Evolutionary conservation across 371 early-diverging fungal species (phyloP), one percentile per base, ranked within the genome.

Genomic region (Mortierella sp.): DNA sequence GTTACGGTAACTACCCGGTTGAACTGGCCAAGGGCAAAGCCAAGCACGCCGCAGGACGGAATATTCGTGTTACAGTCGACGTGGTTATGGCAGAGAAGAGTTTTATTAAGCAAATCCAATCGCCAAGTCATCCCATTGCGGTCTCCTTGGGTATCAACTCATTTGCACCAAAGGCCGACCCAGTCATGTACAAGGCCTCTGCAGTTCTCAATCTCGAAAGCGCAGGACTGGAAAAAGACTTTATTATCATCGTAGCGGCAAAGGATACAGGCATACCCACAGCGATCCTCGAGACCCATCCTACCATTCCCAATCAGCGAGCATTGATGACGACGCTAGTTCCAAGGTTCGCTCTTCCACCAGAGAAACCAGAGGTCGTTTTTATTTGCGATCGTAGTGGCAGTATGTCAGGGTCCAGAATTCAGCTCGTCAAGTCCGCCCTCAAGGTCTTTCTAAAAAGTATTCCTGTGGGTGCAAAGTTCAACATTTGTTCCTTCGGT

Each of bases 401-500:
- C 15, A 75, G 76, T 48, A 83, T 83, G 81, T 2, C 4, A 4
- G 71, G 64, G 10, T 57, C 52, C 24, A 68, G 62, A 21, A 82
- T 82, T 13, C 38, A 55, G 0, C 72, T 69, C 38, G 77, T 66
- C 15, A 47, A 48, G 41, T 67, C 76, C 50, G 77, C 83, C 5
- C 68, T 79, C 16, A 67, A 72, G 58, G 70, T 86, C 40, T 74
- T 88, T 63, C 69, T 88, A 22, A 75, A 79, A 47, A 86, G 86
- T 43, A 62, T 88, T 10, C 86, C 87, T 8, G 68, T 74, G 22
- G 78, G 76, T 22, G 58, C 63, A 52, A 81, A 67, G 59, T 87
- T 88, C 74, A 87, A 88, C 68, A 84, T 88, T n/a, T 73, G 88
- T 52, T 84, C 87, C 7, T 88, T 88, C 64, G 88, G 87, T 40